Percentiles rank a stretch among this genome's conserved stretches.
Conservation (phyloP, 2,329 filamentous ascomycete genomes). For the Fusarium cicatricum region DNA sequence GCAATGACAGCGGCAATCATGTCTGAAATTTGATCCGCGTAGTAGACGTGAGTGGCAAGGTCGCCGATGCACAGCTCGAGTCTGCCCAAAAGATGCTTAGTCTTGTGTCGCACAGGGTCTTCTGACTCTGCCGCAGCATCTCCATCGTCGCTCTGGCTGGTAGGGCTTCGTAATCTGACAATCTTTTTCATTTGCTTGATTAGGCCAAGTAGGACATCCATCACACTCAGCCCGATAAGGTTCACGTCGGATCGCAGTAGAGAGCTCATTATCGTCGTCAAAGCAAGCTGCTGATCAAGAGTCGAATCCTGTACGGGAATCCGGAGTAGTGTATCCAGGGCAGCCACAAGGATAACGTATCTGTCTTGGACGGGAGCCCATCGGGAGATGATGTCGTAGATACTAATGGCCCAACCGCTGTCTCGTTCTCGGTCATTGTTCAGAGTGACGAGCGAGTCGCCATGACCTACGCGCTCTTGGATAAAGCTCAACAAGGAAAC, state of each 20-base stretch:
- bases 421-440: constrained; percentile 54
- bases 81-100: constrained; percentile 71
- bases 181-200: constrained; percentile 84
- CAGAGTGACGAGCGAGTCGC: constrained; percentile 61
- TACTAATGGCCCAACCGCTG: constrained; percentile 79
- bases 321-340: constrained; percentile 77
- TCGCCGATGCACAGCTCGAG: constrained; percentile 88
- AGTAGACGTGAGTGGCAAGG: constrained; percentile 94
- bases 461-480: constrained; percentile 62
- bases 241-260: constrained; percentile 89
- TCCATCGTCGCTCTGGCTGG: constrained; percentile 46
- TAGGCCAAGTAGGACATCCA: constrained; percentile 89
- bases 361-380: constrained; percentile 96
- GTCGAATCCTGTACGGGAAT: constrained; percentile 75
- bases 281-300: constrained; percentile 75
- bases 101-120: constrained; percentile 53
- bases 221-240: constrained; percentile 93
- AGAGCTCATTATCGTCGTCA: constrained; percentile 81
- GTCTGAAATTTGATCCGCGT: constrained; percentile 93
- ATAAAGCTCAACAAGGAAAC: constrained; percentile 79
- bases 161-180: constrained; percentile 67
- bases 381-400: constrained; percentile 80
- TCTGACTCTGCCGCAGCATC: constrained; percentile 46
- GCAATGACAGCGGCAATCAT: constrained; percentile 86
- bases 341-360: constrained; percentile 85